These are phyloP conservation scores for Coemansia sp. DNA, from an alignment of 192 early-diverging fungal species.

Conservation along the genomic window DNA sequence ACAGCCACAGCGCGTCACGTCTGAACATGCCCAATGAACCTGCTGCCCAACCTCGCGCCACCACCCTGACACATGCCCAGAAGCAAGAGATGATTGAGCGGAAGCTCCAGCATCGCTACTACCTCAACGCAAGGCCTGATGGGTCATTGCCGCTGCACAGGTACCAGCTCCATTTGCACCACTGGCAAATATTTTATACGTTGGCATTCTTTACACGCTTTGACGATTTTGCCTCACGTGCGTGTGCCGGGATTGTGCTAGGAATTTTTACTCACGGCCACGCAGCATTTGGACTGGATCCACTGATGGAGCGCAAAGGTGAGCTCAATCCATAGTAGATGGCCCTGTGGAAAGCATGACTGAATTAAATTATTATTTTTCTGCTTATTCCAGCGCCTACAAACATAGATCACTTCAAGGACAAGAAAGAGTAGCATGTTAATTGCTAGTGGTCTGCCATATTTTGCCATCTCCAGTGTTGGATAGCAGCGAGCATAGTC, in stretches of 20 bases:
- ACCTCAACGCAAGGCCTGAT: conserved; percentile 23
- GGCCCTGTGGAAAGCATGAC: too few relatives aligned
- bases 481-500: too few relatives aligned
- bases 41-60: conserved; percentile 2
- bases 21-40: conserved; percentile 34
- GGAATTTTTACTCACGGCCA: conserved; percentile 74
- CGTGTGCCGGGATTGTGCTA: conserved; percentile 67
- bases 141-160: conserved; percentile 21
- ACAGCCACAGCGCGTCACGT: background rate
- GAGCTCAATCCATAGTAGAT: background rate
- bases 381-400: too few relatives aligned
- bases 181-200: conserved; percentile 83
- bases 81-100: conserved; percentile 19
- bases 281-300: conserved; percentile 60
- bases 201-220: conserved; percentile 80
- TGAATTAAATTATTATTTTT: too few relatives aligned
- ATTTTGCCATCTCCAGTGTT: too few relatives aligned
- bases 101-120: conserved; percentile 19
- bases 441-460: too few relatives aligned
- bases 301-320: conserved; percentile 48
- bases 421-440: too few relatives aligned
- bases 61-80: conserved; percentile 20
- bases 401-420: too few relatives aligned
- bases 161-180: conserved; percentile 66
- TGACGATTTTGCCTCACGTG: conserved; percentile 63